Evolutionary conservation across 73 alveolate species (phyloP).

Genomic region (Tetrahymena malaccensis): DNA sequence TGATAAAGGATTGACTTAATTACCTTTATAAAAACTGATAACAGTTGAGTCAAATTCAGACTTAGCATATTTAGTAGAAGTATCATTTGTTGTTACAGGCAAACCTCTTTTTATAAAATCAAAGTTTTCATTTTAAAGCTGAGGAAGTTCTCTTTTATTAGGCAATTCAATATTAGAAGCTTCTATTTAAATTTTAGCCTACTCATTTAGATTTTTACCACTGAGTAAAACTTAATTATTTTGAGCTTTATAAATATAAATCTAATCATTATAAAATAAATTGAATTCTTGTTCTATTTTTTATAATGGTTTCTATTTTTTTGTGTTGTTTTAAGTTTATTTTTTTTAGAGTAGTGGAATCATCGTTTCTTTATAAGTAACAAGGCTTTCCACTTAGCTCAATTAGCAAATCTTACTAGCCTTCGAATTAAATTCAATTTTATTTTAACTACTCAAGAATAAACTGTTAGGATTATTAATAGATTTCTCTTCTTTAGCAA

Average conservation of each 20-base stretch:
- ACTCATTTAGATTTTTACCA: not conserved
- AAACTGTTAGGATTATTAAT: not conserved
- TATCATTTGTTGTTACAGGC: not conserved
- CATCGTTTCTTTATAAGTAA: not conserved
- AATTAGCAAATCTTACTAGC: not conserved
- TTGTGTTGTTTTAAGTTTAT: not conserved
- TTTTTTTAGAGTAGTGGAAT: not conserved
- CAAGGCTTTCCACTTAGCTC: not conserved
- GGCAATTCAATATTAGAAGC: not conserved
- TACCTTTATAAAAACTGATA: not conserved
- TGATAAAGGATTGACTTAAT: not conserved
- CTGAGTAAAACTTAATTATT: not conserved
- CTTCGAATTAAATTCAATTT: not conserved
- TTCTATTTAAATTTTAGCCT: not conserved
- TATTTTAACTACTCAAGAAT: not conserved
- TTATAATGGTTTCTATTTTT: not conserved
- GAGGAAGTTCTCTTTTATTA: not conserved
- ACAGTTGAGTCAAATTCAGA: not conserved
- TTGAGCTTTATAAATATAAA: not conserved
- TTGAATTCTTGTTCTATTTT: not conserved
- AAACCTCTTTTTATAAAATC: not conserved
- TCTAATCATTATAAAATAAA: not conserved
- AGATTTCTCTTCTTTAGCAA: not conserved
- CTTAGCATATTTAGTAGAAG: not conserved
- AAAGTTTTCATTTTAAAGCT: not conserved